Evolutionary conservation across 1,284 basidiomycete species (phyloP), one percentile per base, ranked within the genome.

Genomic region (Trametes pubescens): DNA sequence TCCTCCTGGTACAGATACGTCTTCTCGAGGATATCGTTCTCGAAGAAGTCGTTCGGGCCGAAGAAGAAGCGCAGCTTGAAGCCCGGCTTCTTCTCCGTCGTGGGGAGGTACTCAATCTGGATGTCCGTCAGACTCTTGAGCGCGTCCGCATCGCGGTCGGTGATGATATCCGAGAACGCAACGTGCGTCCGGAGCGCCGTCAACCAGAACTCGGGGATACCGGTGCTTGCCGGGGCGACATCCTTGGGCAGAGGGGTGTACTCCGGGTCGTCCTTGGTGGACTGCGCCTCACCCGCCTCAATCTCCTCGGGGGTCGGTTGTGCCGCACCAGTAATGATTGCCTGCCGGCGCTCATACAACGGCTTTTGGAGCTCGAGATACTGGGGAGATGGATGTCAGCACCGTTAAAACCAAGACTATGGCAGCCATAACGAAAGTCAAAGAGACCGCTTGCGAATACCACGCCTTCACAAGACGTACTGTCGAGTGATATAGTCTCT

Each of bases 181-280:
- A 92, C 79, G 78, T 98, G 95, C 80, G 98, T 99, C 73, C 94
- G 90, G 68, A 99, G 86, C 1, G 95, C 95, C 1, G 97, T 99
- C 72, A 98, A 89, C 97, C 97, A 99, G 85, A 99, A 99, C 75
- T 98, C 92, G 65, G 96, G 94, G 73, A 99, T 95, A 69, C 92
- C 91, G 68, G 83, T 80, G 4, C 80, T 69, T 74, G 72, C 48
- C 60, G 67, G 57, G 65, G 53, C 78, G 60, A 73, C 73, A 60
- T 85, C 85, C 67, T 82, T 82, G 61, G 86, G 79, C 14, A 91
- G 78, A 29, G 85, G 81, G 35, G 79, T 80, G 77, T 91, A 89
- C 0, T 86, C 84, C 7, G 87, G 84, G 69, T 92, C 85, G 58
- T 91, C 89, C 72, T 92, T 88, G 66, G 84, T 78, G 8, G 90